Evolutionary conservation across 805 yeast genomes (phyloP), one percentile per base, ranked within the genome.

Genomic region (Candida caryicola): DNA sequence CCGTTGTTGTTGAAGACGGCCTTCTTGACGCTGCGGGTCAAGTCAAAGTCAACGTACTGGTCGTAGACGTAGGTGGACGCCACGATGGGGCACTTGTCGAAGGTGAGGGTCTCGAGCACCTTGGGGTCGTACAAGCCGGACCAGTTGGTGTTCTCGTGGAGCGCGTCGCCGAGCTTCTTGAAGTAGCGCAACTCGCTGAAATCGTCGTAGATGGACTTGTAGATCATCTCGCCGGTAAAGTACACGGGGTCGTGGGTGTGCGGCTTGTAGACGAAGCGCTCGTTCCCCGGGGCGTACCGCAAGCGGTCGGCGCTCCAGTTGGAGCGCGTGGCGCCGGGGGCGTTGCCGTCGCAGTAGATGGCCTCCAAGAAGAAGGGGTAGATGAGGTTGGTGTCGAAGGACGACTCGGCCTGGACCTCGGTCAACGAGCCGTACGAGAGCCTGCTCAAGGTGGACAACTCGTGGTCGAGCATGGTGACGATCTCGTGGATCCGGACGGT

Each of bases 291-390:
- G 2, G 26, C 34, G 28, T 55, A 49, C 43, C 73, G 55, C 33
- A 57, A 43, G 33, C 71, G 56, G 12, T 72, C 69, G 2, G 81
- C 81, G 5, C 75, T 54, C 83, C 83, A 78, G 34, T 64, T 45
- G 4, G 75, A 39, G 1, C 59, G 57, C 10, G 30, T 7, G 37
- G 38, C 33, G 26, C 39, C 6, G 7, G 31, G 8, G 29, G 44
- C 37, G 31, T 43, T 43, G 0, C 76, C 74, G 46, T 75, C 77
- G 42, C 74, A 60, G 52, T 78, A 78, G 12, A 79, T 77, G 4
- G 81, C 77, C 45, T 78, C 83, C 50, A 77, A 82, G 45, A 77
- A 69, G 29, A 79, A 59, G 2, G 78, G 77, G 48, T 78, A 78
- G 13, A 79, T 47, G 21, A 73, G 56, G 44, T 78, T 78, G 3